Evolutionary conservation across 1,284 basidiomycete species (phyloP), one percentile per base, ranked within the genome.

Genomic region (Ustilago bromivora): DNA sequence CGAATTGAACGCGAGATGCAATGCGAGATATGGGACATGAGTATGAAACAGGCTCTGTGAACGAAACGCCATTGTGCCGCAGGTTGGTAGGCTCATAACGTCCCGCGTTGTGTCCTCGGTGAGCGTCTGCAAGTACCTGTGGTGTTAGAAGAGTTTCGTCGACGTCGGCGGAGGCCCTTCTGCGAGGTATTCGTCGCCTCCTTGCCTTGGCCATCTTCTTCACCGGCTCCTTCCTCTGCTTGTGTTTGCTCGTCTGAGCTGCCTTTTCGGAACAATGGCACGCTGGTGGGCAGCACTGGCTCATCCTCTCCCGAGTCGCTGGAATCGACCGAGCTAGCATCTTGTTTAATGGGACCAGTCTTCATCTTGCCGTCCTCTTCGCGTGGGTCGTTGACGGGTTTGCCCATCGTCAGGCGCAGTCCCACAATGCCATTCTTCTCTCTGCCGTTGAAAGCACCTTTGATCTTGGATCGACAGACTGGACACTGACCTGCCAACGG

Each of bases 401-500:
- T 72, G 41, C 82, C 82, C 8, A 79, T 61, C 64, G 66, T 71
- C 38, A 83, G 53, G 12, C 79, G 75, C n/a, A 83, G 49, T 7
- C 82, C 82, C 0, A 78, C 36, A 7, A 82, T 60, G 6, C 80
- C 80, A 17, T 54, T 59, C 35, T 70, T 71, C 19, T 66, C 66
- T 31, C 64, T 51, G 17, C 80, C 78, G 15, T 75, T 79, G 66
- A 84, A 84, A 1, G 71, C 81, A 23, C 79, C 81, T 8, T 72
- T 74, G 58, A 84, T 82, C 38, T 72, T 67, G 23, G 78, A 61
- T 43, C 82, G 68, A 46, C 82, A 84, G 0, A 84, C 82, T 10
- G 82, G 82, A 49, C 82, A 84, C 12, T 75, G 75, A 2, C 82
- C 82, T 5, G 71, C 76, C 19, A 82, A 49, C 3, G 79, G 80